A percentile compares a stretch with the other conserved stretches of the same genome.
These are phyloP conservation scores for Wolfiporia cocos DNA, from an alignment of 1,284 basidiomycete species.

Conservation along the genomic window DNA sequence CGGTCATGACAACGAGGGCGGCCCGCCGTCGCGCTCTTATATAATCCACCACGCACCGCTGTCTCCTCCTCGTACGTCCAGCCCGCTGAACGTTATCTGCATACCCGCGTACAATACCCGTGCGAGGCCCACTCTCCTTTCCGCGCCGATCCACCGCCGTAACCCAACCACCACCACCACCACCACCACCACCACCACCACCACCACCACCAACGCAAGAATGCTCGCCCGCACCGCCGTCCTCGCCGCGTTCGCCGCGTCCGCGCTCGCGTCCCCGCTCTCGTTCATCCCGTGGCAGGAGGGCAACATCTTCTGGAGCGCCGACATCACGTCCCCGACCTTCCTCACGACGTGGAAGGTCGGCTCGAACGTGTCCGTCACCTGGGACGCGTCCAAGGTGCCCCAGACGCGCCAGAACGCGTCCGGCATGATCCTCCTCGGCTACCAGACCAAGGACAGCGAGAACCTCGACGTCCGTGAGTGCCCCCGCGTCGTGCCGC, in stretches of 20 bases:
- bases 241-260: constrained; percentile 18
- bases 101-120: not conserved
- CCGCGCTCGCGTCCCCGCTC: constrained; percentile 24
- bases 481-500: constrained; percentile 12
- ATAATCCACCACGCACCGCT: not conserved
- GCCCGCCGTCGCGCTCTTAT: not conserved
- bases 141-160: no score
- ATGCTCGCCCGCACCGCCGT: constrained; percentile 21
- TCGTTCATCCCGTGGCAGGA: constrained; percentile 14
- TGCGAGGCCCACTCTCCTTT: not conserved
- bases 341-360: constrained; percentile 11
- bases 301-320: constrained; percentile 38
- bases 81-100: not conserved
- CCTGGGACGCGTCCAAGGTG: constrained; percentile 25
- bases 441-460: constrained; percentile 22
- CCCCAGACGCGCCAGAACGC: constrained; percentile 24
- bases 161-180: constrained; percentile 3
- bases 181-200: constrained; percentile 6
- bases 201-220: constrained; percentile 6
- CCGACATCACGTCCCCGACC: constrained; percentile 36
- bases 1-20: constrained; percentile 1
- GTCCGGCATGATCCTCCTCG: constrained; percentile 32
- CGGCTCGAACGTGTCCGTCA: constrained; percentile 14
- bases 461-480: constrained; percentile 38
- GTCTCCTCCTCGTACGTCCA: not conserved